A percentile compares a stretch with the other conserved stretches of the same genome.
These are phyloP conservation scores for Quercus lobata DNA, from an alignment of 331 rosid species.

Conservation along the genomic window DNA sequence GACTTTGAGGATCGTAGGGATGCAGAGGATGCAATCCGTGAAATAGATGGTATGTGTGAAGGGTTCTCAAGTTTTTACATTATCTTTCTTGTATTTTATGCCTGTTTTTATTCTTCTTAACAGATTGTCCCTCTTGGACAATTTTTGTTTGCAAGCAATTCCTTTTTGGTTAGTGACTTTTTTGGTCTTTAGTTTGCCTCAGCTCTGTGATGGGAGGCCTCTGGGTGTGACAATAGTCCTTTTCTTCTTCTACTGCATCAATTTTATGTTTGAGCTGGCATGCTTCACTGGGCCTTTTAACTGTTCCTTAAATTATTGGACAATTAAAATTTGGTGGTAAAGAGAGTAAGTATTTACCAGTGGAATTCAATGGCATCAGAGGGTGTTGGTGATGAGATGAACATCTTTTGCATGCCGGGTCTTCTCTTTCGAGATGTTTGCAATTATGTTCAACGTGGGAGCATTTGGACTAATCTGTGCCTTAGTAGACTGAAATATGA, in stretches of 20 bases:
- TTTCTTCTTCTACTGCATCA: constrained; percentile 57
- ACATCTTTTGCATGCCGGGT: constrained; percentile 43
- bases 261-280: constrained; percentile 36
- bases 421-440: not conserved
- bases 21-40: constrained; percentile 93
- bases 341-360: constrained; percentile 36
- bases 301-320: too few relatives aligned
- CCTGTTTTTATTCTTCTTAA: not conserved
- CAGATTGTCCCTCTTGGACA: not conserved
- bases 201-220: constrained; percentile 16
- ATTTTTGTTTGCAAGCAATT: too few relatives aligned
- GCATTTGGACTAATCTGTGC: not conserved
- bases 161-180: too few relatives aligned
- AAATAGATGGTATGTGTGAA: constrained; percentile 78
- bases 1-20: constrained; percentile 94
- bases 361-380: constrained; percentile 40
- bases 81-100: not conserved
- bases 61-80: constrained; percentile 7
- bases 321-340: constrained; percentile 32
- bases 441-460: not conserved
- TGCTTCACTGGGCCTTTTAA: constrained; percentile 29
- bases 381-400: constrained; percentile 35
- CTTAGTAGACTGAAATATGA: too few relatives aligned
- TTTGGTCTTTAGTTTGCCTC: too few relatives aligned
- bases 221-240: constrained; percentile 36